Percentiles rank a stretch among this genome's conserved stretches.
phyloP scores from a whole-genome alignment of 495 filamentous ascomycete genomes.

The Talaromyces trachyspermus region DNA sequence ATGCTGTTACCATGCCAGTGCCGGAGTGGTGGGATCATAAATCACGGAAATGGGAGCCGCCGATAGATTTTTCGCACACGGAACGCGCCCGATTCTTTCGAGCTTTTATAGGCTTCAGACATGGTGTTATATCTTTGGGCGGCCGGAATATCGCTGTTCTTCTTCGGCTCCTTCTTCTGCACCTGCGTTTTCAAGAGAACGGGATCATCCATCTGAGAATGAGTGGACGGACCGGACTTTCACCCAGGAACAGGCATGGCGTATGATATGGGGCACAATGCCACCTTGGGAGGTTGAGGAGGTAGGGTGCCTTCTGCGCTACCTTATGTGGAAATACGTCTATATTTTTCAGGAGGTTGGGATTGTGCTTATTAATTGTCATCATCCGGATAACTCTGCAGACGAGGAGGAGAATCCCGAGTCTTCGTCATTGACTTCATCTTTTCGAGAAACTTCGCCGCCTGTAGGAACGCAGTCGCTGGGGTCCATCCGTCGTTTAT shows the following conservation, averaged over 20 bases:
- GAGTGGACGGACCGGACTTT: neutral
- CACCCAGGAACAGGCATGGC: neutral
- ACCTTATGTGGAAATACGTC: neutral
- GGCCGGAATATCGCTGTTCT: neutral
- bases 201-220: neutral
- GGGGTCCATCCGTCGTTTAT: neutral
- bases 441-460: too few species aligned
- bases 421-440: neutral
- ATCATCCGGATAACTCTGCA: neutral
- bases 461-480: too few species aligned
- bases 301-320: neutral
- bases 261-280: constrained; percentile 2
- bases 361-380: neutral
- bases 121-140: constrained; percentile 3
- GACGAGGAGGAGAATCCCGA: neutral
- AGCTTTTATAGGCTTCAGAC: constrained; percentile 2
- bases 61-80: neutral
- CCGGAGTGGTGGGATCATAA: neutral
- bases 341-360: neutral
- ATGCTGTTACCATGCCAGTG: neutral
- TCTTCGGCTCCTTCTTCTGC: too few species aligned
- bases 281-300: constrained; percentile 4
- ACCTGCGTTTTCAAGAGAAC: too few species aligned
- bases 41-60: neutral
- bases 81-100: neutral